Percentiles rank a stretch among this genome's conserved stretches.
Evolutionary conservation across 768 basidiomycete genomes (phyloP).

Genomic region (Daedaleopsis sinensis): DNA sequence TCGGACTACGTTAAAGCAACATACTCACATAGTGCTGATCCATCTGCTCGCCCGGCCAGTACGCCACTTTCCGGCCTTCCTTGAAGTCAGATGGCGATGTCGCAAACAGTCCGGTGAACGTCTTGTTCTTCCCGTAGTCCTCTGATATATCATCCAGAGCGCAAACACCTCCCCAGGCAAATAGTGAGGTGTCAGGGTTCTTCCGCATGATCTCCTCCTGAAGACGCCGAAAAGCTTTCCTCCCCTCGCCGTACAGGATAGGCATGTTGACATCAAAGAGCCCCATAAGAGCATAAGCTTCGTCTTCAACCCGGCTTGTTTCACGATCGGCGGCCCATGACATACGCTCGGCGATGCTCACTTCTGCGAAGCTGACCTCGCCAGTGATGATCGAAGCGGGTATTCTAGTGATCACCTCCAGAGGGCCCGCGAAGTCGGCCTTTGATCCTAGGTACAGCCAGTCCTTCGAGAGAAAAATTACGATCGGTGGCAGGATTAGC

Average conservation of each 20-base stretch:
- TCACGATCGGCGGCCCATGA: conserved; percentile 7
- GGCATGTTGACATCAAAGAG: conserved; percentile 9
- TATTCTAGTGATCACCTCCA: neutral
- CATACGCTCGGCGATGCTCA: conserved; percentile 12
- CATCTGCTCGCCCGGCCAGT: no score
- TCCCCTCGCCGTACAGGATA: conserved; percentile 5
- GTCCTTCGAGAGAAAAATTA: neutral
- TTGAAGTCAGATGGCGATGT: no score
- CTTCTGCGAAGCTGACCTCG: neutral
- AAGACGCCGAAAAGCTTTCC: conserved; percentile 5
- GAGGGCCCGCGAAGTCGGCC: neutral
- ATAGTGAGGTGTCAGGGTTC: conserved; percentile 1
- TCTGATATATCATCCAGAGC: no score
- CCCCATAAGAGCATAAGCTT: conserved; percentile 12
- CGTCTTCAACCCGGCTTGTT: conserved; percentile 3
- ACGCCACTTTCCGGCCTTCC: no score
- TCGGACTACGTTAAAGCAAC: no score
- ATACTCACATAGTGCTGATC: no score
- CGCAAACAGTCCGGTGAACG: no score
- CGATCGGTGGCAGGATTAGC: neutral
- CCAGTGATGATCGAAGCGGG: neutral
- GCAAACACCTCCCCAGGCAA: conserved; percentile 3
- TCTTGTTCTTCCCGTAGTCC: no score
- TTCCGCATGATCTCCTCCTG: conserved; percentile 12
- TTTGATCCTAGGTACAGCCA: conserved; percentile 1